phyloP scores from a whole-genome alignment of 1,284 basidiomycete species.

The Entoloma clypeatum region DNA sequence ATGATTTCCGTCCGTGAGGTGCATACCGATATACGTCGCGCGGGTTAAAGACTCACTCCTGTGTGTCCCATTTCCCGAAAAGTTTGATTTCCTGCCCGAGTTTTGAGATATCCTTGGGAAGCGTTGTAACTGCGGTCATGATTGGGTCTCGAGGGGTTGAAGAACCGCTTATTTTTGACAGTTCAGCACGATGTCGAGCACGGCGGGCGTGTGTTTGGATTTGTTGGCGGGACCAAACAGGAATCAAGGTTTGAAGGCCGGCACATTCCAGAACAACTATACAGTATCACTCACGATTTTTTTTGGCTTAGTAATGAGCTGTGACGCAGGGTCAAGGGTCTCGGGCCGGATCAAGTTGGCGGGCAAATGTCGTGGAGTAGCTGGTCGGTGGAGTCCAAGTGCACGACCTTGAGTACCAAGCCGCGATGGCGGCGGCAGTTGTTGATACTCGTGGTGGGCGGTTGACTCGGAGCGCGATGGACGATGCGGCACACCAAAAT shows the following conservation, averaged over 20 bases:
- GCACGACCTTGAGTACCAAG: too few species aligned
- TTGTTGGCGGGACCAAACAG: slow-evolving; percentile 40
- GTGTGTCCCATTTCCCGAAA: slow-evolving; percentile 96
- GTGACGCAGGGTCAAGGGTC: too few species aligned
- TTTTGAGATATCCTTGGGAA: slow-evolving; percentile 83
- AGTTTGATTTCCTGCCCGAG: slow-evolving; percentile 88
- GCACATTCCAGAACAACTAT: slow-evolving; percentile 43
- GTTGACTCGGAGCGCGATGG: too few species aligned
- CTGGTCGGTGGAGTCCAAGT: too few species aligned
- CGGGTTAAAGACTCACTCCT: slow-evolving; percentile 93
- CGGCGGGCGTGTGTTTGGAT: slow-evolving; percentile 41
- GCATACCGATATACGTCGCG: slow-evolving; percentile 6
- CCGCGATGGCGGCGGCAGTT: too few species aligned
- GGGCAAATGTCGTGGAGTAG: too few species aligned
- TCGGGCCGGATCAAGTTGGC: too few species aligned
- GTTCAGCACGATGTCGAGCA: slow-evolving; percentile 23
- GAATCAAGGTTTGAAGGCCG: slow-evolving; percentile 48
- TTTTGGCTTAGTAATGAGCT: too few species aligned
- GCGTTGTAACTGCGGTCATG: slow-evolving; percentile 65
- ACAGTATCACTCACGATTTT: too few species aligned
- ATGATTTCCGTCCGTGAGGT: slow-evolving; percentile 11
- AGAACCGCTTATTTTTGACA: slow-evolving; percentile 13
- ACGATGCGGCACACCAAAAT: too few species aligned
- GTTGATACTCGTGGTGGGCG: too few species aligned
- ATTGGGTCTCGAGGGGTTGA: slow-evolving; percentile 25